Evolutionary conservation across 805 yeast genomes (phyloP), one percentile per base, ranked within the genome.

Genomic region (Barnettozyma pratensis): DNA sequence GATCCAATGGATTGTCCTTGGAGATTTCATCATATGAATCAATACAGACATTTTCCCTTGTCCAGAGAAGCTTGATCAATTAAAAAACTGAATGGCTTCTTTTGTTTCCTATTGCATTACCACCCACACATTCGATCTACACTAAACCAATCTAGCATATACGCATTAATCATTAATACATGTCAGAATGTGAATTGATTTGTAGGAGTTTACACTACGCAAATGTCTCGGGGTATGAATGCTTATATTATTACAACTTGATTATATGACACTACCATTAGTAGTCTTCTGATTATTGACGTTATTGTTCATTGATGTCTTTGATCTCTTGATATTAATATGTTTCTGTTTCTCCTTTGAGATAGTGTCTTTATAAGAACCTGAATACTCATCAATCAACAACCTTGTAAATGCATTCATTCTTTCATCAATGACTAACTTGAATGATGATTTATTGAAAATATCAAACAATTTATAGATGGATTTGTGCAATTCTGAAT

Each of bases 1-100:
- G 85, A 73, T 50, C 69, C 68, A 53, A 61, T 76, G 58, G 92
- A 85, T 62, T 79, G 78, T 56, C 90, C 91, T 19, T 73, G 81
- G 77, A 75, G 83, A 58, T 73, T 85, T 55, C 61, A 64, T 41
- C 64, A 57, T 31, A 73, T 78, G 79, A 64, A 69, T 30, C 57
- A 58, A 25, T 57, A 61, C 49, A 63, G 62, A 51, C 53, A 56
- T 37, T 53, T 56, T 42, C 60, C 61, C 31, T 14, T 53, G 39
- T 14, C 11, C 8, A 11, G 31, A 14, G 12, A 29, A 39, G 12
- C 26, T 11, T 10, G 11, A 38, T 25, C 40, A 11, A 38, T 26
- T 10, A 38, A 38, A 38, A 39, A 29, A 39, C 6, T 7, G 29
- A 28, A 11, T 29, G n/a, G 41, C 41, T n/a, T 39, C 10, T 37